These are phyloP conservation scores for Cinnamomum micranthum DNA, from an alignment of 164 flowering plant species.

Conservation along the genomic window DNA sequence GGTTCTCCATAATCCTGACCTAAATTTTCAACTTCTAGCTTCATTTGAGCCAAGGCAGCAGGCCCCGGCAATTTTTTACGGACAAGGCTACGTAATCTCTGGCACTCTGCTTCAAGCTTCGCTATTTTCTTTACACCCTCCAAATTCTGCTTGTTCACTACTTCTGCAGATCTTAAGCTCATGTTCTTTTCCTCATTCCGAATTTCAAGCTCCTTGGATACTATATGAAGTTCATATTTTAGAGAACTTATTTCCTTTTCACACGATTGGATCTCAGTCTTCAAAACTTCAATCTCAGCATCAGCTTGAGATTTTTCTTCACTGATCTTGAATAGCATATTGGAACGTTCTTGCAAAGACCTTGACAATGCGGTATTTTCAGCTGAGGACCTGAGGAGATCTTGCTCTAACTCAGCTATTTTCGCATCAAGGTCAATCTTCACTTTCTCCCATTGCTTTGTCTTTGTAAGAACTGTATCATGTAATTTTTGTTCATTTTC, in stretches of 20 bases:
- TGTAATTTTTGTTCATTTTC: constrained; percentile 83
- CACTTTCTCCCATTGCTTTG: constrained; percentile 72
- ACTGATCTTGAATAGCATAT: constrained; percentile 61
- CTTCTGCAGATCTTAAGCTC: constrained; percentile 87
- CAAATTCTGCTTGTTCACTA: constrained; percentile 78
- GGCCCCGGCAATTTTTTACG: constrained; percentile 97
- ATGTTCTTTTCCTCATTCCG: constrained; percentile 96
- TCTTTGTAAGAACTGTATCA: constrained; percentile 58
- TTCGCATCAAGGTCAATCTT: constrained; percentile 69
- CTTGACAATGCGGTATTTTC: constrained; percentile 83
- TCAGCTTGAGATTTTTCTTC: constrained; percentile 92
- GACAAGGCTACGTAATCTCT: constrained; percentile 91
- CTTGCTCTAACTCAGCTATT: constrained; percentile 63
- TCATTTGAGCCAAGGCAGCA: constrained; percentile 98
- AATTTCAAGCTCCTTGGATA: constrained; percentile 88
- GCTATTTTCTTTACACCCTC: constrained; percentile 91
- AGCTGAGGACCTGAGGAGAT: constrained; percentile 65
- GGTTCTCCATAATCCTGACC: constrained; percentile 77
- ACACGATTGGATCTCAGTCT: constrained; percentile 70
- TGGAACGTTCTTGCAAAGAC: constrained; percentile 87
- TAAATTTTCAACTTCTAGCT: constrained; percentile 81
- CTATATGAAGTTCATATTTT: constrained; percentile 82
- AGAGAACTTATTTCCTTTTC: constrained; percentile 83
- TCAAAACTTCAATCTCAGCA: constrained; percentile 75
- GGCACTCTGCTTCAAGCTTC: constrained; percentile 95